These are phyloP conservation scores for Zygosaccharomyces sapae DNA, from an alignment of 1,139 yeast genomes.

Conservation along the genomic window DNA sequence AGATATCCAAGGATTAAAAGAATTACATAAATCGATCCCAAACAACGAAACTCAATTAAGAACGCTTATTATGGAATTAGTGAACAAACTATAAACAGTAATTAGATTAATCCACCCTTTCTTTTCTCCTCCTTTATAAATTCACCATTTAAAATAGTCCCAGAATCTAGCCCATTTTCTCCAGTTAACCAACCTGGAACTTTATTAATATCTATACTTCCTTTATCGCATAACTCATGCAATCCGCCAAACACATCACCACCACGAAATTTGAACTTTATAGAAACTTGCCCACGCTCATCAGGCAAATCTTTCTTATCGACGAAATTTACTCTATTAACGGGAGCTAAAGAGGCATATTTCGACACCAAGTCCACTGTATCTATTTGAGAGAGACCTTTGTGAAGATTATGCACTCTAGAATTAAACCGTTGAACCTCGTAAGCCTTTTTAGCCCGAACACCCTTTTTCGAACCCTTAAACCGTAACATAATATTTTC, in stretches of 20 bases:
- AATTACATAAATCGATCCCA: slow-evolving; percentile 25
- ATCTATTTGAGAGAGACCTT: slow-evolving; percentile 8
- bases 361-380: slow-evolving; percentile 8
- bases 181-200: slow-evolving; percentile 82
- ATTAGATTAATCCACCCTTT: slow-evolving; percentile 17
- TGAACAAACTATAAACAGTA: slow-evolving; percentile 18
- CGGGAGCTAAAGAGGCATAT: slow-evolving; percentile 25
- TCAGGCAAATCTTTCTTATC: slow-evolving; percentile 17
- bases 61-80: slow-evolving; percentile 22
- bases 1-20: slow-evolving; percentile 26
- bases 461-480: slow-evolving; percentile 48
- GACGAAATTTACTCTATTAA: slow-evolving; percentile 21
- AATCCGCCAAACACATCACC: slow-evolving; percentile 78
- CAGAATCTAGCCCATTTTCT: slow-evolving; percentile 55
- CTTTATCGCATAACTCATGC: slow-evolving; percentile 61
- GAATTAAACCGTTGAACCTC: slow-evolving; percentile 37
- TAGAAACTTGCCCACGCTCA: slow-evolving; percentile 23
- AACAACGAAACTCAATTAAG: slow-evolving; percentile 30
- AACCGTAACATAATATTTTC: slow-evolving; percentile 50
- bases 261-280: slow-evolving; percentile 58
- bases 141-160: slow-evolving; percentile 46
- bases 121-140: slow-evolving; percentile 27
- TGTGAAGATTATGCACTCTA: slow-evolving; percentile 20
- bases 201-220: slow-evolving; percentile 48
- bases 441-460: slow-evolving; percentile 39